Base-by-base conservation (phyloP, 202 grass and related monocot genomes). In the Hordeum pubiflorum region DNA sequence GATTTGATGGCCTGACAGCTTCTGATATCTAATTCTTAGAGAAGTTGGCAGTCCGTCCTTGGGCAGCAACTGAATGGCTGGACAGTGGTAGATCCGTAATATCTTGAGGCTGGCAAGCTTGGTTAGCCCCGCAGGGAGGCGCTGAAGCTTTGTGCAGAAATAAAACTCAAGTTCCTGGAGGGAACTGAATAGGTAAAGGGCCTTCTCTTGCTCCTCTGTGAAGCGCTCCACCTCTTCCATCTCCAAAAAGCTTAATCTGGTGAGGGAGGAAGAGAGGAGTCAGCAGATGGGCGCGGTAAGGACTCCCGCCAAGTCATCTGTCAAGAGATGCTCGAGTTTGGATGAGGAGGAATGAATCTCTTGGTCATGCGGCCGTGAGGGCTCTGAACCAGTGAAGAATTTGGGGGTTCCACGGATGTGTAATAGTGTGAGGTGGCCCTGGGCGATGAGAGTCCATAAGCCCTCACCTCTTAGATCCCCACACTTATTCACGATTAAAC, bases 401-500 rank as follows among this genome's bases (percentile, higher is more conserved):
- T 44, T 44, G 2, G 39, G 38, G 10, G 5, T 44, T 70, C 0
- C 0, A 4, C 0, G 0, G 21, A 44, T 27, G 0, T 0, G 0
- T 69, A 44, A 9, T 4, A 0, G 0, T 70, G 21, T 17, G 38
- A 70, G 67, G 39, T 2, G 6, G 1, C 38, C 39, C 6, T 46
- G 11, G 11, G 12, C 6, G 8, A 70, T 22, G 3, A 72, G 13
- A 72, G 68, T 1, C 68, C 68, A 72, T 15, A 72, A 18, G 23
- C 68, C 40, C 7, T 29, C 40, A 1, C 23, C 13, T 72, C 23
- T 72, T 6, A 72, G 23, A 48, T 72, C 13, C 21, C 5, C 10
- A 46, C 6, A 69, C 0, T 1, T 0, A 1, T 0, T 0, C 11
- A 26, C 2, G 5, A 0, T 0, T 70, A 70, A 38, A 3, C 0